phyloP scores from a whole-genome alignment of 495 filamentous ascomycete species.

The Parachaetomium inaequale region DNA sequence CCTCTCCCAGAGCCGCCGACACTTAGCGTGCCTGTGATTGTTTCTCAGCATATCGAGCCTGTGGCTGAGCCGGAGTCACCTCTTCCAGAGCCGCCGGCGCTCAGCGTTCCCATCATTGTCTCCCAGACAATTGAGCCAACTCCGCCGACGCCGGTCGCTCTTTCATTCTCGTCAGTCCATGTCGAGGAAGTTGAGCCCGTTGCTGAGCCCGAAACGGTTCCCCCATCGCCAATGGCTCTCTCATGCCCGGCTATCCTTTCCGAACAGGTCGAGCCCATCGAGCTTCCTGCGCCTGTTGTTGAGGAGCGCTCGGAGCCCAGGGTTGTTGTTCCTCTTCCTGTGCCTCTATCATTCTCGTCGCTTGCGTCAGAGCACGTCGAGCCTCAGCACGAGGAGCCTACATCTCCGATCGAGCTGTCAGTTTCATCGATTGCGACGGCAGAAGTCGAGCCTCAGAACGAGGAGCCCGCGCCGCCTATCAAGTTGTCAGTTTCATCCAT shows the following conservation, averaged over 20 bases:
- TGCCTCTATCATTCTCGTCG: slow-evolving; percentile 23
- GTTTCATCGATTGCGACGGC: slow-evolving; percentile 32
- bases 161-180: slow-evolving; percentile 28
- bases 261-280: slow-evolving; percentile 24
- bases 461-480: slow-evolving; percentile 20
- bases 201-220: slow-evolving; percentile 14
- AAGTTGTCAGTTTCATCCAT: slow-evolving; percentile 31
- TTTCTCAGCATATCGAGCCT: slow-evolving; percentile 26
- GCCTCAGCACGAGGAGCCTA: slow-evolving; percentile 17
- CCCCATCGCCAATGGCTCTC: slow-evolving; percentile 19
- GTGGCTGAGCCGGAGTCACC: slow-evolving; percentile 27
- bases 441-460: slow-evolving; percentile 17
- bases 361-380: slow-evolving; percentile 25
- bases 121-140: slow-evolving; percentile 26
- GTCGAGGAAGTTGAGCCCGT: slow-evolving; percentile 26
- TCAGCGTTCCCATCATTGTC: slow-evolving; percentile 33
- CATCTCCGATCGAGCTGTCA: slow-evolving; percentile 20
- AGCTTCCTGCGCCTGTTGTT: slow-evolving; percentile 15
- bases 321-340: slow-evolving; percentile 1
- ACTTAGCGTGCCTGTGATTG: slow-evolving; percentile 28
- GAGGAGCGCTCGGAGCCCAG: slow-evolving; percentile 8
- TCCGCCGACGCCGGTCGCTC: slow-evolving; percentile 9
- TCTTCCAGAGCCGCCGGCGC: slow-evolving; percentile 14
- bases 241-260: slow-evolving; percentile 13
- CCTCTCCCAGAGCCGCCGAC: slow-evolving; percentile 12